phyloP scores from a whole-genome alignment of 73 alveolate genomes.

The Urostyla sp. region DNA sequence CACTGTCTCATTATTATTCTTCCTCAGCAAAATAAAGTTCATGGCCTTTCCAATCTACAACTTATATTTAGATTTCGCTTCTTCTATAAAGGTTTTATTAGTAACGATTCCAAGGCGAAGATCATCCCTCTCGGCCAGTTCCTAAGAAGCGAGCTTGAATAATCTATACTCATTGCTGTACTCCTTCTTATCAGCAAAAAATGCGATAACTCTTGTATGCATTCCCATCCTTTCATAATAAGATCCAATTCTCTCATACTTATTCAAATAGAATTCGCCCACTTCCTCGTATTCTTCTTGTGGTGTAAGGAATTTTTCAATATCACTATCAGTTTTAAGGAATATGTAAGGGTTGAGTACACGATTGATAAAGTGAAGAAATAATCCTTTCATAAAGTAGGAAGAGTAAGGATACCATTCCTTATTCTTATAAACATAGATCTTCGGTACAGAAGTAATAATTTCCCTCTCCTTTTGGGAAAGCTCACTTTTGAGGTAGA shows the following conservation, averaged over 20 bases:
- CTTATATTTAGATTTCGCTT: too few relatives aligned
- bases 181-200: constrained; percentile 59
- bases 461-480: constrained; percentile 41
- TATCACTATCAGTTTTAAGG: constrained; percentile 11
- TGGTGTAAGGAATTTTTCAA: constrained; percentile 44
- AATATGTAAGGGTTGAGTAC: constrained; percentile 41
- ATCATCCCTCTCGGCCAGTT: constrained; percentile 56
- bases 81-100: constrained; percentile 9
- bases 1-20: too few relatives aligned
- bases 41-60: too few relatives aligned
- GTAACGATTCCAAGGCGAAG: constrained; percentile 45
- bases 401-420: constrained; percentile 59
- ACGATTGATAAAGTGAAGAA: constrained; percentile 51
- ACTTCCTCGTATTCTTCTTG: constrained; percentile 47
- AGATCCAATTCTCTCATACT: constrained; percentile 59
- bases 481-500: neutral
- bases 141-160: constrained; percentile 50
- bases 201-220: constrained; percentile 51
- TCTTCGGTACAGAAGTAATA: constrained; percentile 38
- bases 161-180: constrained; percentile 46
- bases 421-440: constrained; percentile 61
- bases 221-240: constrained; percentile 43
- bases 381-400: constrained; percentile 56
- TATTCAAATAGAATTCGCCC: constrained; percentile 24
- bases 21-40: too few relatives aligned